Percentiles rank a stretch among this genome's conserved stretches.
Conservation (phyloP, 1,139 yeast species). For the Taphrina flavorubra region DNA sequence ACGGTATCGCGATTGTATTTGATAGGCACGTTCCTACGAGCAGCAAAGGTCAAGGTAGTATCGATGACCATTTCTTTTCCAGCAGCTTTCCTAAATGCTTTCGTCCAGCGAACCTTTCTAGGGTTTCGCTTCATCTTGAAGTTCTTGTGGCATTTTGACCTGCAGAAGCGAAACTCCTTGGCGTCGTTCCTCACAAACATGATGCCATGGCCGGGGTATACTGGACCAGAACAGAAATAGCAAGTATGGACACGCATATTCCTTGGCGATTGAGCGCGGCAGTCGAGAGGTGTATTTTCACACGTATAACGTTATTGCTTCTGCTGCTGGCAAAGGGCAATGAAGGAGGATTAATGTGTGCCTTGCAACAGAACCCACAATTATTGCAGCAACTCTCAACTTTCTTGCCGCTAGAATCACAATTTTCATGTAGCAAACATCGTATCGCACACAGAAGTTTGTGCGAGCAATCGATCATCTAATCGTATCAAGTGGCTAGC, state of each 20-base stretch:
- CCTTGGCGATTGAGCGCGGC: neutral
- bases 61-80: constrained; percentile 99
- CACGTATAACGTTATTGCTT: neutral
- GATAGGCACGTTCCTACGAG: constrained; percentile 97
- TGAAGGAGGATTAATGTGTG: neutral
- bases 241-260: constrained; percentile 92
- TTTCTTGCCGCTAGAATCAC: neutral
- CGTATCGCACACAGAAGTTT: neutral
- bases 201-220: constrained; percentile 96
- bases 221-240: constrained; percentile 97
- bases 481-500: neutral
- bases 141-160: constrained; percentile 96
- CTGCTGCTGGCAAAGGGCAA: too few relatives aligned
- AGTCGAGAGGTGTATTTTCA: neutral
- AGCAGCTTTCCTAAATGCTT: constrained; percentile 98
- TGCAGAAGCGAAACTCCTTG: constrained; percentile 94
- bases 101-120: constrained; percentile 92
- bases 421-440: constrained; percentile 2
- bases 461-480: constrained; percentile 13
- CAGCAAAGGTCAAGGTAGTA: constrained; percentile 92
- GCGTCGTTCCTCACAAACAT: constrained; percentile 98
- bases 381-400: neutral
- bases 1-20: constrained; percentile 96
- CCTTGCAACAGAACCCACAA: neutral
- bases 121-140: constrained; percentile 99